These are phyloP conservation scores for Mimosa pudica DNA, from an alignment of 306 rosid species.

Conservation along the genomic window DNA sequence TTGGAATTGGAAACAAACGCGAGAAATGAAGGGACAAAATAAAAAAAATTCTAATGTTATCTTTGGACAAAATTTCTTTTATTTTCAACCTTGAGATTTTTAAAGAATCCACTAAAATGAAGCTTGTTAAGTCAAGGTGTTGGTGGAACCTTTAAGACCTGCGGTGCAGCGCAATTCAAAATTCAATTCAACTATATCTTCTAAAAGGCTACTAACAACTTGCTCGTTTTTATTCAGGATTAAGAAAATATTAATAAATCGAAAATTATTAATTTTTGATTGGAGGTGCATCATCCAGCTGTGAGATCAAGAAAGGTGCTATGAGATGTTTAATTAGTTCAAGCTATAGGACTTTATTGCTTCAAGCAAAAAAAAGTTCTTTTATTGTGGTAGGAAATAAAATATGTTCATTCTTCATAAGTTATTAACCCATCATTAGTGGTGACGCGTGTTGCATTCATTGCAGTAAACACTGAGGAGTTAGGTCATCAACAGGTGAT, in stretches of 20 bases:
- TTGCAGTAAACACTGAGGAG: not conserved
- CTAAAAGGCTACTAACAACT: not conserved
- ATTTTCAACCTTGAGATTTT: not conserved
- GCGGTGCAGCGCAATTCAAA: not conserved
- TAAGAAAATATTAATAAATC: not conserved
- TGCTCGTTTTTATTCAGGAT: not conserved
- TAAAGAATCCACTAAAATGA: slow-evolving; percentile 4
- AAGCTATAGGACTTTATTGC: not conserved
- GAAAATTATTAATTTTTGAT: not conserved
- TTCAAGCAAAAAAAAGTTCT: not conserved
- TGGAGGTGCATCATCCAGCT: not conserved
- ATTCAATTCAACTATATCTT: not conserved
- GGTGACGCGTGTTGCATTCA: not conserved
- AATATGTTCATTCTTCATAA: not conserved
- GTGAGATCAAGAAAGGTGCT: not conserved
- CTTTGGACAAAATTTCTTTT: not conserved
- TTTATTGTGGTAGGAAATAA: not conserved
- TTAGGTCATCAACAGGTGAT: not conserved
- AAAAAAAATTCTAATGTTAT: not conserved
- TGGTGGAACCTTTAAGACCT: slow-evolving; percentile 35
- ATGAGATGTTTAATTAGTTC: too few relatives aligned
- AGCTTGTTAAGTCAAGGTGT: slow-evolving; percentile 25
- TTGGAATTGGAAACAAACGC: not conserved
- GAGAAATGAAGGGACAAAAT: not conserved
- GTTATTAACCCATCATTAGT: not conserved